These are phyloP conservation scores for Phytopythium helicoides DNA, from an alignment of 352 stramenopile species.

Conservation along the genomic window DNA sequence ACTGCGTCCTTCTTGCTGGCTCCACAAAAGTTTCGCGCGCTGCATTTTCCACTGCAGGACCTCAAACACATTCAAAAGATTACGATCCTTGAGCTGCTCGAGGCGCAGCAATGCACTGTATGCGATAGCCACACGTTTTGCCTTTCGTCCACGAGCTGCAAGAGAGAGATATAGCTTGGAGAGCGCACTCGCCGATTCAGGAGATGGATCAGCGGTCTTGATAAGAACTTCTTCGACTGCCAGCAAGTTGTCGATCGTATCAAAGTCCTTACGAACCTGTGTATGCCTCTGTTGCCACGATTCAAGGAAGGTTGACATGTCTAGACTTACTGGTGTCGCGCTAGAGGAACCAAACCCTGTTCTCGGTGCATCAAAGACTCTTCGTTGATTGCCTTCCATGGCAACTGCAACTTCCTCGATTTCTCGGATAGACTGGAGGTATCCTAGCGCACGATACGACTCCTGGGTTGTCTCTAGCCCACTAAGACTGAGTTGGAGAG, in stretches of 20 bases:
- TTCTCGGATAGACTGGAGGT: conserved; percentile 57
- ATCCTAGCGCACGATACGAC: conserved; percentile 45
- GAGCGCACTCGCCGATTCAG: conserved; percentile 19
- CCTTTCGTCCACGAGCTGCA: conserved; percentile 56
- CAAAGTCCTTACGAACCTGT: conserved; percentile 53
- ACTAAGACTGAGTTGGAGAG: conserved; percentile 53
- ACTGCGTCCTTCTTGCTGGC: conserved; percentile 64
- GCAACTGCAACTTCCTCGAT: conserved; percentile 46
- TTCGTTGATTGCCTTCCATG: conserved; percentile 4
- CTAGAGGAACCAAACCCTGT: conserved; percentile 11
- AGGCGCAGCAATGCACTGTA: conserved; percentile 67
- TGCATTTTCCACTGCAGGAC: conserved; percentile 68
- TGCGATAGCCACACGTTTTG: conserved; percentile 57
- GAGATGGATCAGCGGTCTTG: conserved; percentile 28
- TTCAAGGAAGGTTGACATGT: conserved; percentile 20
- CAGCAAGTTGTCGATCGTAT: conserved; percentile 54
- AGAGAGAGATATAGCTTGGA: conserved; percentile 57
- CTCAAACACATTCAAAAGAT: conserved; percentile 33
- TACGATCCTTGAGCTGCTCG: conserved; percentile 41
- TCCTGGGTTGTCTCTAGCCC: conserved; percentile 72
- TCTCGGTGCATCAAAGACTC: neutral
- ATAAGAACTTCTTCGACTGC: conserved; percentile 62
- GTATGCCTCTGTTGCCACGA: conserved; percentile 39
- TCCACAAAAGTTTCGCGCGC: conserved; percentile 78
- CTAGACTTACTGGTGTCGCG: neutral